Evolutionary conservation across 2,329 filamentous ascomycete species (phyloP).

Genomic region (Xylaria arbuscula): DNA sequence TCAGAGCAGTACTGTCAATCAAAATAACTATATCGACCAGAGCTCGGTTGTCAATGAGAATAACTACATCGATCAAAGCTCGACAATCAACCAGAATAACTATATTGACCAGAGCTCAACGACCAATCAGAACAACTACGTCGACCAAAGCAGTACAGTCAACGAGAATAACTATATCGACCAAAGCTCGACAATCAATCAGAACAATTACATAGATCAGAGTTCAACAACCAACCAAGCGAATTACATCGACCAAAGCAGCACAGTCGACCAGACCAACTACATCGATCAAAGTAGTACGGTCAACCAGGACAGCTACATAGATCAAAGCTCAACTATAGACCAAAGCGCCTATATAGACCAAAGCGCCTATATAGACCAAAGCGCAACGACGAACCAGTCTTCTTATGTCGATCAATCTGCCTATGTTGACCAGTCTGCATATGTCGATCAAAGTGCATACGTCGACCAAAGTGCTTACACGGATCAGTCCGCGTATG

Average conservation of each 20-base stretch:
- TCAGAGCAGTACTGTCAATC: conserved; percentile 17
- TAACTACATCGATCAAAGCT: conserved; percentile 23
- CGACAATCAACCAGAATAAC: conserved; percentile 12
- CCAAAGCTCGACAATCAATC: conserved; percentile 18
- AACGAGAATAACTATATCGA: conserved; percentile 14
- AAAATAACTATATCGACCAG: conserved; percentile 16
- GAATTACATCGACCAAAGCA: conserved; percentile 12
- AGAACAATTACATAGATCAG: conserved; percentile 22
- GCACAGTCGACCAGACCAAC: neutral
- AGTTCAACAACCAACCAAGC: conserved; percentile 19
- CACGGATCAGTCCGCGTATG: conserved; percentile 19
- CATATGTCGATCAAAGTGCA: conserved; percentile 20
- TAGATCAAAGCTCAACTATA: conserved; percentile 16
- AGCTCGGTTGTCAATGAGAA: conserved; percentile 12
- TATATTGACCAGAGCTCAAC: conserved; percentile 2
- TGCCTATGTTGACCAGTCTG: conserved; percentile 11
- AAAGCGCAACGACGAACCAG: conserved; percentile 11
- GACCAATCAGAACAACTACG: neutral
- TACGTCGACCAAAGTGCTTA: conserved; percentile 22
- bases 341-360: conserved; percentile 22
- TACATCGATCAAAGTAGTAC: conserved; percentile 24
- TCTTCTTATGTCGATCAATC: conserved; percentile 22
- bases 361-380: conserved; percentile 22
- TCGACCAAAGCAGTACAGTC: conserved; percentile 24
- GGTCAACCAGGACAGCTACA: conserved; percentile 21